These are phyloP conservation scores for Pseudogymnoascus verrucosus DNA, from an alignment of 2,329 filamentous ascomycete species.

Conservation along the genomic window DNA sequence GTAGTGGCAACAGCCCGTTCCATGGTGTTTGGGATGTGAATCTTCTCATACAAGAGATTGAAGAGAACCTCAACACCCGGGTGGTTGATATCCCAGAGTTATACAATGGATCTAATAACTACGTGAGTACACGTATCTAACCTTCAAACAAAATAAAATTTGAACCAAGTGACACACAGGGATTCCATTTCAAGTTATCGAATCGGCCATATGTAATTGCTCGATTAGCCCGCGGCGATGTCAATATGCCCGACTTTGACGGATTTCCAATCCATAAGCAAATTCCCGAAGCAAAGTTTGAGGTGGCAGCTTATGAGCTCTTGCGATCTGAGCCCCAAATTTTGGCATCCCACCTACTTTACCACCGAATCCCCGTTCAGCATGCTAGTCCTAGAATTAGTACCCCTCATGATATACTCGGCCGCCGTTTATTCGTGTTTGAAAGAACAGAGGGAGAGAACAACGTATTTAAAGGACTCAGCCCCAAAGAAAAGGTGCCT, in stretches of 20 bases:
- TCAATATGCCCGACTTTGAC: conserved; percentile 18
- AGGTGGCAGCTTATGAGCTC: conserved; percentile 17
- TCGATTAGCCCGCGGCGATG: conserved; percentile 16
- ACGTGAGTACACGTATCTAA: conserved; percentile 16
- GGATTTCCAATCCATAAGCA: conserved; percentile 13
- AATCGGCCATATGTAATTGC: conserved; percentile 18
- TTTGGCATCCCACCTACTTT: conserved; percentile 17
- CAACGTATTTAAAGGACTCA: conserved; percentile 10
- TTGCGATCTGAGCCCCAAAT: conserved; percentile 17
- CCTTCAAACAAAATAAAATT: background rate
- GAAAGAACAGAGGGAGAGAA: conserved; percentile 15
- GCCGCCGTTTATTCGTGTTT: background rate
- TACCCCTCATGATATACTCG: conserved; percentile 6
- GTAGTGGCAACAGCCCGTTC: conserved; percentile 23
- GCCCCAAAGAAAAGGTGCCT: background rate
- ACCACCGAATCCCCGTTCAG: conserved; percentile 16
- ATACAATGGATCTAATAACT: conserved; percentile 23
- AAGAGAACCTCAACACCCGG: conserved; percentile 16
- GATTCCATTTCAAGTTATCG: conserved; percentile 17
- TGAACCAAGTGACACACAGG: conserved; percentile 7
- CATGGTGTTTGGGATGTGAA: conserved; percentile 20
- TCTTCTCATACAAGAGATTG: conserved; percentile 24
- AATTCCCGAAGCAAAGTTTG: conserved; percentile 18
- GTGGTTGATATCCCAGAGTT: conserved; percentile 23
- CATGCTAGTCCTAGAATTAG: conserved; percentile 10